phyloP scores from a whole-genome alignment of 495 filamentous ascomycete genomes.

The Lepidopterella palustris region DNA sequence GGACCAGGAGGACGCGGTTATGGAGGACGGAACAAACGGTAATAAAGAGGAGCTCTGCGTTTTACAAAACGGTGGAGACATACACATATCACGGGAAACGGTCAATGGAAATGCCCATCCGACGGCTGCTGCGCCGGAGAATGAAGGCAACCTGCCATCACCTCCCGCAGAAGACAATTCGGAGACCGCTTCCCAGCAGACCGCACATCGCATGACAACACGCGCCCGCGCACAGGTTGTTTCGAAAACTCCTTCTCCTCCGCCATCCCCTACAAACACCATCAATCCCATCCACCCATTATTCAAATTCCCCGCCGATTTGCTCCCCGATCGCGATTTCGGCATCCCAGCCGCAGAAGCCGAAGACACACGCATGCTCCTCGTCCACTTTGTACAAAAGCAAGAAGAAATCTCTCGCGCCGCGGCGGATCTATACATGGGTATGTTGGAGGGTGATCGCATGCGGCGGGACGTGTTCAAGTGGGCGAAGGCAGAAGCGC shows the following conservation, averaged over 20 bases:
- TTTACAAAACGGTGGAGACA: neutral
- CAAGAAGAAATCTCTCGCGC: constrained; percentile 91
- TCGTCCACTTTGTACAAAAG: constrained; percentile 85
- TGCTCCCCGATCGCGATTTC: constrained; percentile 68
- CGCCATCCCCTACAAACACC: constrained; percentile 42
- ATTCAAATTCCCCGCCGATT: constrained; percentile 65
- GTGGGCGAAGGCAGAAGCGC: constrained; percentile 86
- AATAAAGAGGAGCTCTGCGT: neutral
- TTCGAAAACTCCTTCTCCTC: constrained; percentile 33
- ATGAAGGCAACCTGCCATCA: constrained; percentile 7
- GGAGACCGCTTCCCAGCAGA: constrained; percentile 34
- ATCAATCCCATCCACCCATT: constrained; percentile 65
- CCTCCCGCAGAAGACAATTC: constrained; percentile 27
- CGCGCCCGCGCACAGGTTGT: constrained; percentile 55
- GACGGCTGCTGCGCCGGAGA: constrained; percentile 32
- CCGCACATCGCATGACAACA: constrained; percentile 63
- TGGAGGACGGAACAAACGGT: constrained; percentile 3
- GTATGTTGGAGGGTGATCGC: constrained; percentile 67
- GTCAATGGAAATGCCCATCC: neutral
- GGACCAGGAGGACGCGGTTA: neutral
- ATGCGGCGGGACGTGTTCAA: constrained; percentile 72
- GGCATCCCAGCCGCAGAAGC: constrained; percentile 77
- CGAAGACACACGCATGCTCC: constrained; percentile 75
- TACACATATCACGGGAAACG: neutral
- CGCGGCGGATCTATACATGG: constrained; percentile 65